phyloP scores from a whole-genome alignment of 345 rosid genomes.

The Rhodomyrtus tomentosa region DNA sequence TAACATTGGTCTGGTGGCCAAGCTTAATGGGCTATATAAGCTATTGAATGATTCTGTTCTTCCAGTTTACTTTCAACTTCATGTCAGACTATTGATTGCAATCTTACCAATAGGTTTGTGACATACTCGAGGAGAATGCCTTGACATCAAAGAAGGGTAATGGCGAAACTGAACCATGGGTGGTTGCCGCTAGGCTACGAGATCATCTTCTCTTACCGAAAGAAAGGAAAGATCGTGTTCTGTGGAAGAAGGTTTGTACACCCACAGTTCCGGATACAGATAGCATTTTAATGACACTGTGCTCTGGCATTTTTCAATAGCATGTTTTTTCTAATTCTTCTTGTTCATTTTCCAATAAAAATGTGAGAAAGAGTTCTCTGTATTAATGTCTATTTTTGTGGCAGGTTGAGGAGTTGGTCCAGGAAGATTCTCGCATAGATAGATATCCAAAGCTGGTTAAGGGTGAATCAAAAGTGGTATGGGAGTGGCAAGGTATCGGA shows the following conservation, averaged over 20 bases:
- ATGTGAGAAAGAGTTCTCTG: neutral
- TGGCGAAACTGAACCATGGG: constrained; percentile 64
- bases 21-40: neutral
- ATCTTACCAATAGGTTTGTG: constrained; percentile 47
- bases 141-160: constrained; percentile 30
- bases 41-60: neutral
- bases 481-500: constrained; percentile 93
- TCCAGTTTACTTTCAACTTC: neutral
- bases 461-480: constrained; percentile 87
- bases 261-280: neutral
- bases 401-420: constrained; percentile 79
- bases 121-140: constrained; percentile 85
- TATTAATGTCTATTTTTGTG: neutral
- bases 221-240: constrained; percentile 69
- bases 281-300: neutral
- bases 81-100: neutral
- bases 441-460: constrained; percentile 65
- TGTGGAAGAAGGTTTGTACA: constrained; percentile 69
- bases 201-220: constrained; percentile 77
- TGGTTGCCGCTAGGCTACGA: constrained; percentile 70
- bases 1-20: neutral
- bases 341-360: neutral
- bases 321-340: neutral
- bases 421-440: constrained; percentile 88
- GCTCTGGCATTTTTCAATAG: neutral